These are phyloP conservation scores for Cucumis melo DNA, from an alignment of 306 rosid species.

Conservation along the genomic window DNA sequence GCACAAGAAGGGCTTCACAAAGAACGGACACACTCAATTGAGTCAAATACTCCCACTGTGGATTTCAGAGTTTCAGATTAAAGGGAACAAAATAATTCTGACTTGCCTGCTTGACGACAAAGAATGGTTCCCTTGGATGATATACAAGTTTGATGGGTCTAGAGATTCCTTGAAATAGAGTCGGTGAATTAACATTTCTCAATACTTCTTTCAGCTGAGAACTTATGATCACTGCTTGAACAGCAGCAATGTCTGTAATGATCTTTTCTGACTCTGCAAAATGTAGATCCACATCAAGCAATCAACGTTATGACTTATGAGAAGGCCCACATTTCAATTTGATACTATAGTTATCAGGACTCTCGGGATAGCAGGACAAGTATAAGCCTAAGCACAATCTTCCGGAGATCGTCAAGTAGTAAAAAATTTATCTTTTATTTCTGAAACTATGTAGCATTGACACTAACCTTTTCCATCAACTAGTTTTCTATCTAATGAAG, in stretches of 20 bases:
- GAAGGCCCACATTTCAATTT: neutral
- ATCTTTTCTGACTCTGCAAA: constrained; percentile 44
- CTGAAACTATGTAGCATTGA: neutral
- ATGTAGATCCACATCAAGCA: constrained; percentile 5
- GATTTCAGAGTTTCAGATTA: neutral
- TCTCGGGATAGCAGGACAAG: neutral
- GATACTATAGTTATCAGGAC: neutral
- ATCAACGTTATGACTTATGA: neutral
- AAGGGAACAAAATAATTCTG: neutral
- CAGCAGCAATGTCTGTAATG: constrained; percentile 48
- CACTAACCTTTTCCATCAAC: neutral
- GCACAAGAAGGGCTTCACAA: neutral
- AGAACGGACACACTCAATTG: neutral
- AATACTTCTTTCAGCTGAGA: constrained; percentile 74
- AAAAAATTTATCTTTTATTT: neutral
- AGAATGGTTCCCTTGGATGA: constrained; percentile 82
- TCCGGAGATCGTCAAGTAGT: neutral
- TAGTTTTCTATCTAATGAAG: neutral
- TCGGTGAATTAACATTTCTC: constrained; percentile 38
- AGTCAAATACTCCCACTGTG: neutral
- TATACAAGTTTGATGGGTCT: constrained; percentile 71
- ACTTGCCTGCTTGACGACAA: constrained; percentile 77
- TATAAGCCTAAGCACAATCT: neutral
- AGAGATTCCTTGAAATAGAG: constrained; percentile 30
- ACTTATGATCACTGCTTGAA: constrained; percentile 56